Percentiles rank a stretch among this genome's conserved stretches.
phyloP scores from a whole-genome alignment of 2,329 filamentous ascomycete genomes.

The Xylogone sp. region DNA sequence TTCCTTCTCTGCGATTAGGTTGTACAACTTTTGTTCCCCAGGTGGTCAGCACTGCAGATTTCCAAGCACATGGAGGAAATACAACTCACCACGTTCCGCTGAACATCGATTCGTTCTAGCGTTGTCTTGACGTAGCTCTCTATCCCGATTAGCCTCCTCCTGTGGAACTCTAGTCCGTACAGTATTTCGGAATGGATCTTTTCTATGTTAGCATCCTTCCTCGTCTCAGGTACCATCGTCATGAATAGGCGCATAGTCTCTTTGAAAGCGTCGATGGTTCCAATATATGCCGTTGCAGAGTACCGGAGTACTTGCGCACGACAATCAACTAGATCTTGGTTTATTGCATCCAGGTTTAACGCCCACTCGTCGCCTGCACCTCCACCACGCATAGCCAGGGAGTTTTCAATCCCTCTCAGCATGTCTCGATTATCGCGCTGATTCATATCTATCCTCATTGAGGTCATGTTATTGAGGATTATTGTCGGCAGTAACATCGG shows the following conservation, averaged over 20 bases:
- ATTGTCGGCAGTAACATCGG: slow-evolving; percentile 57
- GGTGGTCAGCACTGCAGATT: no score
- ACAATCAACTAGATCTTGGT: slow-evolving; percentile 60
- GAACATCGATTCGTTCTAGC: slow-evolving; percentile 55
- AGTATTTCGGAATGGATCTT: no score
- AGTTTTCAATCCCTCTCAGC: slow-evolving; percentile 57
- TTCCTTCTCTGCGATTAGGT: slow-evolving; percentile 63
- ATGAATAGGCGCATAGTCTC: slow-evolving; percentile 36
- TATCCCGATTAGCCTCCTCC: slow-evolving; percentile 55
- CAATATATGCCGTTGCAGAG: slow-evolving; percentile 56
- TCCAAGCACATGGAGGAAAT: no score
- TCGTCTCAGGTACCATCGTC: no score
- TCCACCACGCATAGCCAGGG: slow-evolving; percentile 57
- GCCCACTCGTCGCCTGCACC: slow-evolving; percentile 46
- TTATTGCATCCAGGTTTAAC: slow-evolving; percentile 57
- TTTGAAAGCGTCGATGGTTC: slow-evolving; percentile 47
- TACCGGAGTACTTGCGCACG: slow-evolving; percentile 61
- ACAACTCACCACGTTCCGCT: slow-evolving; percentile 52
- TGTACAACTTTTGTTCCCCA: slow-evolving; percentile 57
- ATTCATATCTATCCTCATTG: slow-evolving; percentile 52
- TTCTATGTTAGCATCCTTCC: no score
- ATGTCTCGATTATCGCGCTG: slow-evolving; percentile 61
- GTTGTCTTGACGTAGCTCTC: slow-evolving; percentile 62
- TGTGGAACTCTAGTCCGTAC: slow-evolving; percentile 52
- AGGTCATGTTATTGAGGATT: slow-evolving; percentile 55